Evolutionary conservation across 305 asterid species (phyloP).

Genomic region (Rubia tinctorum): DNA sequence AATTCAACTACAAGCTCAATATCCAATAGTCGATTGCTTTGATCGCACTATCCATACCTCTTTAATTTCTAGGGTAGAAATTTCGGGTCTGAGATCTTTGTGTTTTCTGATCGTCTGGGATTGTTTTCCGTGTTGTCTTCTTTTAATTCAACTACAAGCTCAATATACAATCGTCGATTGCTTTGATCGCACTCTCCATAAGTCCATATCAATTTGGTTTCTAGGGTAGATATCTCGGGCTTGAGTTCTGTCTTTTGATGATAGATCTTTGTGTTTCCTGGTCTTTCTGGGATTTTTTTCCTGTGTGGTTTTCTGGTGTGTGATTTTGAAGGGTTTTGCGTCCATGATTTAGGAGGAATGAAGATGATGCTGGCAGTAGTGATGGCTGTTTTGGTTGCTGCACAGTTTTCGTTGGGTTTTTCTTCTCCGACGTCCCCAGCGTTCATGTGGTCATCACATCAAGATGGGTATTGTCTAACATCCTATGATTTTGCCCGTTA

Average conservation of each 20-base stretch:
- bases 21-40: neutral
- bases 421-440: constrained; percentile 21
- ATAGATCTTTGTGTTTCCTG: neutral
- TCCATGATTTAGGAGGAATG: constrained; percentile 2
- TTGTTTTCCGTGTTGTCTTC: too few species aligned
- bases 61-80: neutral
- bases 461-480: constrained; percentile 14
- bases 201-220: neutral
- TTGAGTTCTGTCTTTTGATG: neutral
- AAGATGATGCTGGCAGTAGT: constrained; percentile 8
- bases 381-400: constrained; percentile 9
- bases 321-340: neutral
- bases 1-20: neutral
- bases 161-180: neutral
- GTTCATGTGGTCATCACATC: constrained; percentile 21
- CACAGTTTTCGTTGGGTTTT: constrained; percentile 12
- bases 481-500: neutral
- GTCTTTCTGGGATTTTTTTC: neutral
- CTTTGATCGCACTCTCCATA: neutral
- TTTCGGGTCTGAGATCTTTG: neutral
- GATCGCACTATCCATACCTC: neutral
- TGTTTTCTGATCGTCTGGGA: neutral
- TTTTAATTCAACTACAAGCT: neutral
- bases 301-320: neutral
- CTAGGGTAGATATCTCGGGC: neutral